Percentiles rank a stretch among this genome's conserved stretches.
Evolutionary conservation across 441 rosid genomes (phyloP).

Genomic region (Pelargonium australe): DNA sequence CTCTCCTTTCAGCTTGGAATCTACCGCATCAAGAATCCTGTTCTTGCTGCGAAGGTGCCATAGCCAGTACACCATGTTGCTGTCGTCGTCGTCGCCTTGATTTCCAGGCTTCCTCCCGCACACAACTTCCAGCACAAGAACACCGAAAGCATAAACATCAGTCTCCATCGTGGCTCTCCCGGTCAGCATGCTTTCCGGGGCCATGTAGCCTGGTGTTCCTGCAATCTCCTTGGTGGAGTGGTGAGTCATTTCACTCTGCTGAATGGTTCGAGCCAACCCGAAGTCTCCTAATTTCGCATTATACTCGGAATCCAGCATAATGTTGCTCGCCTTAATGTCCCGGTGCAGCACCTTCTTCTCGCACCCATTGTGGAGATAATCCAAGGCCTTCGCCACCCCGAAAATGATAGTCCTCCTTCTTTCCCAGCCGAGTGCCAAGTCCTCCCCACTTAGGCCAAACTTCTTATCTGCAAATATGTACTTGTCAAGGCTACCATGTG

Average conservation of each 20-base stretch:
- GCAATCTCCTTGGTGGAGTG: conserved; percentile 61
- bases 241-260: conserved; percentile 49
- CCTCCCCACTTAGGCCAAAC: conserved; percentile 6
- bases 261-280: conserved; percentile 60
- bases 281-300: conserved; percentile 58
- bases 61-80: conserved; percentile 50
- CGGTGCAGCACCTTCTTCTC: conserved; percentile 62
- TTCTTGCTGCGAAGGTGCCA: conserved; percentile 54
- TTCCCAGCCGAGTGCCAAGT: conserved; percentile 41
- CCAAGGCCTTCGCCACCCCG: conserved; percentile 57
- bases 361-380: conserved; percentile 69
- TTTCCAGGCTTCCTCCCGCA: conserved; percentile 48
- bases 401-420: conserved; percentile 36
- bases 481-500: conserved; percentile 56
- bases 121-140: conserved; percentile 43
- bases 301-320: conserved; percentile 58
- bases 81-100: conserved; percentile 30
- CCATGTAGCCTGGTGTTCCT: conserved; percentile 76
- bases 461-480: conserved; percentile 34
- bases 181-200: conserved; percentile 56
- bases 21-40: conserved; percentile 42
- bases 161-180: conserved; percentile 57
- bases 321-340: conserved; percentile 68
- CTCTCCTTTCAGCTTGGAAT: conserved; percentile 31
- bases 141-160: conserved; percentile 49